A percentile compares a stretch with the other conserved stretches of the same genome.
phyloP scores from a whole-genome alignment of 371 early-diverging fungal species.

The Mortierella sp. region DNA sequence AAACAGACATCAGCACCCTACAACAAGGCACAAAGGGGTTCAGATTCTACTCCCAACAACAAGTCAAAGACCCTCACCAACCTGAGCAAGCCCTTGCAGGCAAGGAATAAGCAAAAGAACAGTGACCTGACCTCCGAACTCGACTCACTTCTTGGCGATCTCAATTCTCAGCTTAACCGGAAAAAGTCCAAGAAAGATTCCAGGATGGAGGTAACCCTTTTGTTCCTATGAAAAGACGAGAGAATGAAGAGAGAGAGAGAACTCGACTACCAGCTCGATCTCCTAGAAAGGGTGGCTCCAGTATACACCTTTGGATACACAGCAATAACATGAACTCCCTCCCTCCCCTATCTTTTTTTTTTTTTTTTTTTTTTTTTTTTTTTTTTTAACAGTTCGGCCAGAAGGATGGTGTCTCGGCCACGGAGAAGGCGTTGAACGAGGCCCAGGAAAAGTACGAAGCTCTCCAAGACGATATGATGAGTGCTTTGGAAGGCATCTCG shows the following conservation, averaged over 20 bases:
- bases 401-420: slow-evolving; percentile 9
- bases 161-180: slow-evolving; percentile 39
- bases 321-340: neutral
- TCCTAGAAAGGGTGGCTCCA: too few species aligned
- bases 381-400: neutral
- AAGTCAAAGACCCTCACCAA: neutral
- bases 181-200: slow-evolving; percentile 47
- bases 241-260: too few species aligned
- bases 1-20: slow-evolving; percentile 32
- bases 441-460: slow-evolving; percentile 46
- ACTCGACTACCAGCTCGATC: too few species aligned
- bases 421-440: slow-evolving; percentile 33
- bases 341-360: too few species aligned
- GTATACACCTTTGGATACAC: neutral
- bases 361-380: neutral
- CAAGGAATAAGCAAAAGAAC: slow-evolving; percentile 34
- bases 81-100: slow-evolving; percentile 30
- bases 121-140: slow-evolving; percentile 44
- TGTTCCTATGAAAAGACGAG: too few species aligned
- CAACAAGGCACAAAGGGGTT: slow-evolving; percentile 21
- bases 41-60: slow-evolving; percentile 15
- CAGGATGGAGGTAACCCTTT: neutral
- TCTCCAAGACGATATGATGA: slow-evolving; percentile 47
- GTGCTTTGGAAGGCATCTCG: slow-evolving; percentile 49
- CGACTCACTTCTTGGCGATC: slow-evolving; percentile 49